Conservation (phyloP, 1,284 basidiomycete species). For the Inonotus hispidus region DNA sequence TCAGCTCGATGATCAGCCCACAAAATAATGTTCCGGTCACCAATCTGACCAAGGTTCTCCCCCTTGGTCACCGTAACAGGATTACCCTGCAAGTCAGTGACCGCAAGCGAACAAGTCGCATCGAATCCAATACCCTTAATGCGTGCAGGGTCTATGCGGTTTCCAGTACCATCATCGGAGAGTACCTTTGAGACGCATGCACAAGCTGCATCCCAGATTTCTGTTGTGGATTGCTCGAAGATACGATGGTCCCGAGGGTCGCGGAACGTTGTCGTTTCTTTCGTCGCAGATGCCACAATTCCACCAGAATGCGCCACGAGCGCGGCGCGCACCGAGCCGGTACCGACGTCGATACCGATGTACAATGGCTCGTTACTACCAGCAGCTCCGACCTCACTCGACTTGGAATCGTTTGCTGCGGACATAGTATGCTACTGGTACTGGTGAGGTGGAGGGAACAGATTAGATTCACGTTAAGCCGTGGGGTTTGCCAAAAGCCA, state of each 20-base stretch:
- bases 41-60: slow-evolving; percentile 51
- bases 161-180: slow-evolving; percentile 46
- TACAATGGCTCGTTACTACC: slow-evolving; percentile 29
- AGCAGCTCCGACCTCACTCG: not conserved
- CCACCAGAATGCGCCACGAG: slow-evolving; percentile 75
- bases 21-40: slow-evolving; percentile 81
- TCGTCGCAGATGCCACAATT: slow-evolving; percentile 72
- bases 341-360: slow-evolving; percentile 79
- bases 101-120: slow-evolving; percentile 94
- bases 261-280: slow-evolving; percentile 81
- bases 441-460: not conserved
- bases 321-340: slow-evolving; percentile 88
- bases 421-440: not conserved
- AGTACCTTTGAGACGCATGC: slow-evolving; percentile 70
- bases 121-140: slow-evolving; percentile 95
- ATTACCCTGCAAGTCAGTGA: slow-evolving; percentile 68
- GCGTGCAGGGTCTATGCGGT: slow-evolving; percentile 34
- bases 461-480: not conserved
- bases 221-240: slow-evolving; percentile 88
- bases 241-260: slow-evolving; percentile 83
- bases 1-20: slow-evolving; percentile 97
- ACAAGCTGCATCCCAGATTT: slow-evolving; percentile 84
- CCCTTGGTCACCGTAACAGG: slow-evolving; percentile 82
- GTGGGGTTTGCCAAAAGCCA: not conserved
- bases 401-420: not conserved